Evolutionary conservation across 108 stramenopile species (phyloP), one percentile per base, ranked within the genome.

Genomic region (Cylindrotheca fusiformis): DNA sequence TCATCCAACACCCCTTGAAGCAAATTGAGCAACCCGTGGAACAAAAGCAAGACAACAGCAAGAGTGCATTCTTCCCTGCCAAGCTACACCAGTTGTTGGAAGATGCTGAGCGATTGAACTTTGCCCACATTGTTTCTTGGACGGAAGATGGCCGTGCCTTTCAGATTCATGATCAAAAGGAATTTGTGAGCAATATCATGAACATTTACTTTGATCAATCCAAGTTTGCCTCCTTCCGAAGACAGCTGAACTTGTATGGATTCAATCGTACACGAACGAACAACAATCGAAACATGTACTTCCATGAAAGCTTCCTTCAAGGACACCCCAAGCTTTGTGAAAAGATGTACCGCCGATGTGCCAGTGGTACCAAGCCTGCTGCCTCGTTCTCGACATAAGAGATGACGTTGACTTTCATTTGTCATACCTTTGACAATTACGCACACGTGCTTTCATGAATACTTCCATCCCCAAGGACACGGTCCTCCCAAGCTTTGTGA

Each of bases 131-230:
- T 49, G 65, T 81, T 18, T 79, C 77, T n/a, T 86, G 85, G 85
- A 32, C 74, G 27, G 26, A 68, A 8, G 72, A 81, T 32, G 81
- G 82, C 20, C 55, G 69, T 8, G 77, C 82, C 3, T 84, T 87
- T 58, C 72, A 69, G 23, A 69, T 87, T 12, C 79, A 82, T 28
- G 33, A 84, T 2, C 69, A 71, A 18, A 74, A 83, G 55, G 60
- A 50, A 14, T 84, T 84, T 51, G 69, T 76, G 26, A 72, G 74
- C 24, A 50, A 57, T 52, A 78, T 90, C 36, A 71, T 93, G 81
- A 75, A 77, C 24, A 58, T 68, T 29, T 89, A 84, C 55, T 91
- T 91, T 51, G 70, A 77, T 71, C 82, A 83, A 51, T 57, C 66
- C 19, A 80, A 82, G 25, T 82, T 69, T 19, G 74, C 71, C 1